phyloP scores from a whole-genome alignment of 768 basidiomycete genomes.

The Termitomyces sp. region DNA sequence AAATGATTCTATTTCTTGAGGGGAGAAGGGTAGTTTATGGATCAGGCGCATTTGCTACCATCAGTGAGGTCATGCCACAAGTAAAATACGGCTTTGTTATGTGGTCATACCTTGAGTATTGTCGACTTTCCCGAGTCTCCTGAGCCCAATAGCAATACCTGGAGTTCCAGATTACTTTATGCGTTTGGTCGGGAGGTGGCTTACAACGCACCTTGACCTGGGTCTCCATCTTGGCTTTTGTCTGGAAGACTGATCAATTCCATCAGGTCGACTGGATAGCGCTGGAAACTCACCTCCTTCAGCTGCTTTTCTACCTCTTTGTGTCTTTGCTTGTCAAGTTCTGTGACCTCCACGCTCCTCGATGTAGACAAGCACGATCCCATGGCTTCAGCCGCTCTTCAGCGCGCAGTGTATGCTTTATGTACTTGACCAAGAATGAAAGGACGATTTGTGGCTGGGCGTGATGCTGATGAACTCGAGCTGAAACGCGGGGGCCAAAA shows the following conservation, averaged over 20 bases:
- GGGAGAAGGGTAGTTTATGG: slow-evolving; percentile 78
- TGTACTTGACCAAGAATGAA: background rate
- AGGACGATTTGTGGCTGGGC: slow-evolving; percentile 2
- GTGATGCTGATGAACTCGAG: background rate
- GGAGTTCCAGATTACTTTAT: background rate
- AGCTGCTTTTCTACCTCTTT: slow-evolving; percentile 73
- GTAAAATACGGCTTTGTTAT: background rate
- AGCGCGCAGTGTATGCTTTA: background rate
- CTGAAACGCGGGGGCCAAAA: background rate
- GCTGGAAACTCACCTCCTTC: slow-evolving; percentile 51
- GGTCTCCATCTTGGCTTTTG: slow-evolving; percentile 61
- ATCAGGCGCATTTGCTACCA: slow-evolving; percentile 96
- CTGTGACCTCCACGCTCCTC: slow-evolving; percentile 51
- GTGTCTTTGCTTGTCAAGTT: slow-evolving; percentile 63
- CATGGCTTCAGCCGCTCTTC: slow-evolving; percentile 37
- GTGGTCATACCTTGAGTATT: slow-evolving; percentile 65
- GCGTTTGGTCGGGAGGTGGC: background rate
- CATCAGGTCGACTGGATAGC: slow-evolving; percentile 1
- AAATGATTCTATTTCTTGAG: slow-evolving; percentile 81
- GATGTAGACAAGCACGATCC: slow-evolving; percentile 75
- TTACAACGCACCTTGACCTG: slow-evolving; percentile 66
- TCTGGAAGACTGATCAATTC: slow-evolving; percentile 34
- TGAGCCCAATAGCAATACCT: slow-evolving; percentile 88
- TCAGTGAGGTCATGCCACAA: background rate
- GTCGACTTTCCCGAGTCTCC: slow-evolving; percentile 95